Evolutionary conservation across 495 filamentous ascomycete species (phyloP).

Genomic region (Cercophora sp.): DNA sequence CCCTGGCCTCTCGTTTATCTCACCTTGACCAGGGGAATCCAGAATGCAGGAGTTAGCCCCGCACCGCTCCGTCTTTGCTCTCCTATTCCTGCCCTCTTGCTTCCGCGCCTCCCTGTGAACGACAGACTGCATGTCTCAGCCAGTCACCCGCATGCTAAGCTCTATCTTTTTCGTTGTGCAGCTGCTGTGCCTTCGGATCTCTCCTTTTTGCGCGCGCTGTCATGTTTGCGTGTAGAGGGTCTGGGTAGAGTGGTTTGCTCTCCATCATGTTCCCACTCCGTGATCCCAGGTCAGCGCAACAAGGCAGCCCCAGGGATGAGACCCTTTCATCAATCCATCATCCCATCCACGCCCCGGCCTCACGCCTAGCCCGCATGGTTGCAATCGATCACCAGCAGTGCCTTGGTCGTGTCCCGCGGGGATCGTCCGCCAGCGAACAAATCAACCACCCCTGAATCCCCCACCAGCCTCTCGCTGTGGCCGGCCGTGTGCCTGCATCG

Average conservation of each 20-base stretch:
- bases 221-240: not conserved
- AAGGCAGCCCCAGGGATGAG: too few relatives aligned
- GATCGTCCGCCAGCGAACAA: not conserved
- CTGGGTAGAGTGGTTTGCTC: not conserved
- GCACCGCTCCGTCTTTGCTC: not conserved
- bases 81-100: not conserved
- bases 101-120: too few relatives aligned
- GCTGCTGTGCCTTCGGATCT: not conserved
- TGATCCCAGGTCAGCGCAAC: too few relatives aligned
- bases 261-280: too few relatives aligned
- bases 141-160: not conserved
- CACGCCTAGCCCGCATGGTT: too few relatives aligned
- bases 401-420: not conserved
- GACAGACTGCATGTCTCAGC: too few relatives aligned
- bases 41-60: not conserved
- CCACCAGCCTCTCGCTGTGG: not conserved
- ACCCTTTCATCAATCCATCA: too few relatives aligned
- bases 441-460: not conserved
- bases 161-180: not conserved
- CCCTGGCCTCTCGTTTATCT: slow-evolving; percentile 3
- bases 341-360: too few relatives aligned
- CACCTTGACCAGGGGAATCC: not conserved
- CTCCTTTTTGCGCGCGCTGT: not conserved
- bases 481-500: slow-evolving; percentile 8
- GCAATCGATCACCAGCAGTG: not conserved